phyloP scores from a whole-genome alignment of 2,329 filamentous ascomycete species.

The Nothophoma quercina region DNA sequence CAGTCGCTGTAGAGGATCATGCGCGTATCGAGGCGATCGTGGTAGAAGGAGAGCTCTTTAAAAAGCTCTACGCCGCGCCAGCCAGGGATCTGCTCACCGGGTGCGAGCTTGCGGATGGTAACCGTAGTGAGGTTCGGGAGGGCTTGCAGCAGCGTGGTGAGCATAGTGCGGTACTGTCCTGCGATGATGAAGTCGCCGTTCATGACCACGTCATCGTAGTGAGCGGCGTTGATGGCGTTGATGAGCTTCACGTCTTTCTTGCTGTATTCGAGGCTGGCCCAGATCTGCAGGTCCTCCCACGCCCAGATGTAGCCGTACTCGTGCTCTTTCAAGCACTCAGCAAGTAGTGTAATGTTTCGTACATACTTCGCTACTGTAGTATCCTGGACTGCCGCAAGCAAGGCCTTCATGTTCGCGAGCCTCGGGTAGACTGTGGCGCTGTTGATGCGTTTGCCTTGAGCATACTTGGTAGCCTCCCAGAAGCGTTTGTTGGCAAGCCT shows the following conservation, averaged over 20 bases:
- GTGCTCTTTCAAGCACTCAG: constrained; percentile 16
- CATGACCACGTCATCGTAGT: constrained; percentile 5
- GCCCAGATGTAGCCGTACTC: constrained; percentile 23
- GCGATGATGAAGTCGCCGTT: constrained; percentile 16
- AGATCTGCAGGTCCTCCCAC: constrained; percentile 24
- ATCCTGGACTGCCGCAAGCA: not conserved
- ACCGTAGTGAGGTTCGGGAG: constrained; percentile 19
- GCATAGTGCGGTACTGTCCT: constrained; percentile 23
- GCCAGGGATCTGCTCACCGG: constrained; percentile 27
- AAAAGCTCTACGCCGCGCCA: constrained; percentile 14
- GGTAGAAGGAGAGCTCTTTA: constrained; percentile 24
- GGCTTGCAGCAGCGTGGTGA: constrained; percentile 11
- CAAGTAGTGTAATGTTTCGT: constrained; percentile 15
- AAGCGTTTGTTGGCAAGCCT: constrained; percentile 6
- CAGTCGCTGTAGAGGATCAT: constrained; percentile 28
- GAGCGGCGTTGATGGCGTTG: constrained; percentile 9
- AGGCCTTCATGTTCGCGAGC: constrained; percentile 1
- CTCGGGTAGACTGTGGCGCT: constrained; percentile 13
- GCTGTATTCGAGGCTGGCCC: not conserved
- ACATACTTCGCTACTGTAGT: not conserved
- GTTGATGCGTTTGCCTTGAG: not conserved
- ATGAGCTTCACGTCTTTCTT: constrained; percentile 13
- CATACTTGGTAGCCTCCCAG: not conserved
- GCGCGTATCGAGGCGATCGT: constrained; percentile 11
- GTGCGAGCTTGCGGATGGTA: constrained; percentile 21